phyloP scores from a whole-genome alignment of 257 asterid genomes.

The Scutellaria galericulata region DNA sequence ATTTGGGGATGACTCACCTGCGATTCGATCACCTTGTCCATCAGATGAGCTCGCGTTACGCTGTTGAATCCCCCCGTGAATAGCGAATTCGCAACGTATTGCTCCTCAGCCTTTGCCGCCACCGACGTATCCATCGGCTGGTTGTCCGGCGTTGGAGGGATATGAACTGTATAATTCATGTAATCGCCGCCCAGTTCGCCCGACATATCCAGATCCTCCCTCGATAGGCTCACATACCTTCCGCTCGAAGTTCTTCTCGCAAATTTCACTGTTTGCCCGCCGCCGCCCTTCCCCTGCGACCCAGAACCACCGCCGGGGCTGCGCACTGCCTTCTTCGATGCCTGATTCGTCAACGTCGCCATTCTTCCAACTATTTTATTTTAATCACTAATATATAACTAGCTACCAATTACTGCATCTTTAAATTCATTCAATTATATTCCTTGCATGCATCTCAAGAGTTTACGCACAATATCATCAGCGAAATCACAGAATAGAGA shows the following conservation, averaged over 20 bases:
- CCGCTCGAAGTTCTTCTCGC: constrained; percentile 87
- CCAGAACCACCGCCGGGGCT: constrained; percentile 40
- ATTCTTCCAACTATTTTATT: constrained; percentile 2
- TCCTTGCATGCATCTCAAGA: neutral
- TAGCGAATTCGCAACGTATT: constrained; percentile 78
- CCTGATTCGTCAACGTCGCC: constrained; percentile 57
- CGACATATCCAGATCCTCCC: constrained; percentile 81
- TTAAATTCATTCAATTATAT: neutral
- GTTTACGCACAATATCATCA: neutral
- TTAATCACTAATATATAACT: neutral
- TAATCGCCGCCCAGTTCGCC: constrained; percentile 66
- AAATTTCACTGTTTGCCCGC: constrained; percentile 69
- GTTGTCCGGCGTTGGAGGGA: constrained; percentile 90
- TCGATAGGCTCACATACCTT: constrained; percentile 69
- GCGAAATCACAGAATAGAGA: neutral
- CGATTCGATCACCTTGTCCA: constrained; percentile 92
- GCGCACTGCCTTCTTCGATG: constrained; percentile 57
- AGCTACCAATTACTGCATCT: neutral
- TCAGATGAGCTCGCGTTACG: constrained; percentile 87
- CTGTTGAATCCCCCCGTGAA: constrained; percentile 89
- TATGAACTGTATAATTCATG: constrained; percentile 80
- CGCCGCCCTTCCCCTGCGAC: constrained; percentile 36
- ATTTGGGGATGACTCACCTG: constrained; percentile 84
- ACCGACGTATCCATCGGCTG: constrained; percentile 76
- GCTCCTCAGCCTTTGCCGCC: constrained; percentile 89